A percentile compares a stretch with the other conserved stretches of the same genome.
Conservation (phyloP, 2,329 filamentous ascomycete genomes). For the Stenocarpella maydis region DNA sequence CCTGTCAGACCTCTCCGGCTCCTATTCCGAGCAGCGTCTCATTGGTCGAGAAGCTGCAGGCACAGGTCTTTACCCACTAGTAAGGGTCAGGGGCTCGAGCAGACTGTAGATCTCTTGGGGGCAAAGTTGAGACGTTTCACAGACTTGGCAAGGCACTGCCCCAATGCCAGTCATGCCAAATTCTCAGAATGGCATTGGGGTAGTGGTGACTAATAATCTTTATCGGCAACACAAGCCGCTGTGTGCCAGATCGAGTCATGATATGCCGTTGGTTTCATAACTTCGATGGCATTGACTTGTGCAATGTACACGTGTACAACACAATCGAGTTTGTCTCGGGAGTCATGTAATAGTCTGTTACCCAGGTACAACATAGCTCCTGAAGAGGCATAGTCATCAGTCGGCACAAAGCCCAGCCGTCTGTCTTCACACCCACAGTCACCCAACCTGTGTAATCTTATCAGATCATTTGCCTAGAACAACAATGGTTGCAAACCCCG, state of each 20-base stretch:
- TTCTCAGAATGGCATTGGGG: neutral
- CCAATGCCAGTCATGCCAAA: neutral
- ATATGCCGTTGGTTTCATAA: too few relatives aligned
- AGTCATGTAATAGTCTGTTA: too few relatives aligned
- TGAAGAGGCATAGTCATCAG: neutral
- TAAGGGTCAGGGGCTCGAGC: neutral
- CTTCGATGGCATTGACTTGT: too few relatives aligned
- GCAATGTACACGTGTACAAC: too few relatives aligned
- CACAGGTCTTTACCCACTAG: neutral
- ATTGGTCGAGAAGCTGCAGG: neutral
- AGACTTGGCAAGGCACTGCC: neutral
- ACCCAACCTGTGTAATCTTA: neutral
- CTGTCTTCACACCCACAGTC: neutral
- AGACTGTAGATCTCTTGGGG: neutral
- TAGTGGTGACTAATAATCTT: too few relatives aligned
- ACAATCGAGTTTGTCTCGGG: too few relatives aligned
- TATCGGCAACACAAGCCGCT: too few relatives aligned
- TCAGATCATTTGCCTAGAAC: neutral
- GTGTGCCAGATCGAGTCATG: too few relatives aligned
- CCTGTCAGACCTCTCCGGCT: neutral
- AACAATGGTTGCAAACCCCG: too few relatives aligned
- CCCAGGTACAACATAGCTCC: too few relatives aligned
- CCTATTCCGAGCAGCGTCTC: neutral
- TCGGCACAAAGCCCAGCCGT: neutral
- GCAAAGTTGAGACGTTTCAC: neutral